Conservation (phyloP, 1,284 basidiomycete genomes). For the Puccinia novopanici region DNA sequence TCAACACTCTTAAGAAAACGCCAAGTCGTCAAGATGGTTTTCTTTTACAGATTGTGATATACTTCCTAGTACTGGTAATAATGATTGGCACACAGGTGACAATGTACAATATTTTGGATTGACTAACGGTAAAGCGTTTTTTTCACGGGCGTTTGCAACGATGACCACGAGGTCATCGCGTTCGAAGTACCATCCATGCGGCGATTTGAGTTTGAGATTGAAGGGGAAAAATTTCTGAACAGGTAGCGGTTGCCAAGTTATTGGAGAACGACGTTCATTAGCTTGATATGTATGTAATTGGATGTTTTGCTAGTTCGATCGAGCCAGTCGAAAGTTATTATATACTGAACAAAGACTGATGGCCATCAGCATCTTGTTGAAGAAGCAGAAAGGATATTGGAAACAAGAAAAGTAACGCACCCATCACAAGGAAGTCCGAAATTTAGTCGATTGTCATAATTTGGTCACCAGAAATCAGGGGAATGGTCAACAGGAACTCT, state of each 20-base stretch:
- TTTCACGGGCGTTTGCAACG: constrained; percentile 5
- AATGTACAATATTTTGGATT: not conserved
- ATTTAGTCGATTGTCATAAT: not conserved
- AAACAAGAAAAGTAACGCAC: not conserved
- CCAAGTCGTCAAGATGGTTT: not conserved
- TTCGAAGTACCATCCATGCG: constrained; percentile 26
- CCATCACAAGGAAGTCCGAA: not conserved
- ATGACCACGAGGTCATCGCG: constrained; percentile 6
- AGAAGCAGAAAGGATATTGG: not conserved
- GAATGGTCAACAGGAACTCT: not conserved
- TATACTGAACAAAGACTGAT: not conserved
- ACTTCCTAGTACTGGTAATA: not conserved
- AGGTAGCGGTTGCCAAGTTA: not conserved
- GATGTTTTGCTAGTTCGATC: constrained; percentile 10
- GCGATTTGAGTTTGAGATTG: not conserved
- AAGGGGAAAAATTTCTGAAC: not conserved
- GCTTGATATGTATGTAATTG: not conserved
- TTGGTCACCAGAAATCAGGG: not conserved
- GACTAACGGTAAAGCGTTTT: constrained; percentile 28
- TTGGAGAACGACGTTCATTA: not conserved
- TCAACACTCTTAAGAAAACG: not conserved
- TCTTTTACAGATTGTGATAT: not conserved
- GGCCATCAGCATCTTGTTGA: not conserved
- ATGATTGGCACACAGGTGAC: not conserved
- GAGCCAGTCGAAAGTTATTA: not conserved